Evolutionary conservation across 495 filamentous ascomycete species (phyloP).

Genomic region (Trichoderma gamsii): DNA sequence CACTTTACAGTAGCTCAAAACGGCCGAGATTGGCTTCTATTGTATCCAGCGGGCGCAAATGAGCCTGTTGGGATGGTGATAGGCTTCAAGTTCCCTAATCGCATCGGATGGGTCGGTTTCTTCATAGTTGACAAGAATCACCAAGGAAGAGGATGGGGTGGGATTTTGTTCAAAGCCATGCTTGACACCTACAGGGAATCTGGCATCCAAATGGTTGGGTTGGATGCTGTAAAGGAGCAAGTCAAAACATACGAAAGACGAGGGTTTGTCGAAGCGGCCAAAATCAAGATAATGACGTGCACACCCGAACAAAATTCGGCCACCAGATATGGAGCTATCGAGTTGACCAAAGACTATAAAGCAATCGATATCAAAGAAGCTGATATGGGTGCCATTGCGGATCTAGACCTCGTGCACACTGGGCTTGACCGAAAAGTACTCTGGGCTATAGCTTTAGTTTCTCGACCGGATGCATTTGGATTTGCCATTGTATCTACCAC

Average conservation of each 20-base stretch:
- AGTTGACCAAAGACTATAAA: background rate
- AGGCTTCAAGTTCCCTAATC: background rate
- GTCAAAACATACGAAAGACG: background rate
- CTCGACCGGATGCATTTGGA: background rate
- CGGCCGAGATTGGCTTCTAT: background rate
- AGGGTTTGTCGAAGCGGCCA: background rate
- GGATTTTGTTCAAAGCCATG: background rate
- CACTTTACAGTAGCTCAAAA: background rate
- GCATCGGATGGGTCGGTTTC: background rate
- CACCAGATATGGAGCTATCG: background rate
- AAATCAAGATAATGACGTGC: background rate
- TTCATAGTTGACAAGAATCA: background rate
- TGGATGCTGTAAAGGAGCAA: background rate
- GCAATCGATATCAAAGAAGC: background rate
- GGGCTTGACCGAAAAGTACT: background rate
- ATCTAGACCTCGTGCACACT: background rate
- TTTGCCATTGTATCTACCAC: background rate
- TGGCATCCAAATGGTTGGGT: background rate
- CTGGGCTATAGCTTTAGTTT: background rate
- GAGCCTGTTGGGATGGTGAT: background rate
- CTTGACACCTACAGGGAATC: background rate
- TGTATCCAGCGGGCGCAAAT: background rate
- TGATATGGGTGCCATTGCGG: background rate
- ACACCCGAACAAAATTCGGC: background rate
- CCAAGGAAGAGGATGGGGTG: background rate